Evolutionary conservation across 1,284 basidiomycete species (phyloP), one percentile per base, ranked within the genome.

Genomic region (Boletellus deceptivus): DNA sequence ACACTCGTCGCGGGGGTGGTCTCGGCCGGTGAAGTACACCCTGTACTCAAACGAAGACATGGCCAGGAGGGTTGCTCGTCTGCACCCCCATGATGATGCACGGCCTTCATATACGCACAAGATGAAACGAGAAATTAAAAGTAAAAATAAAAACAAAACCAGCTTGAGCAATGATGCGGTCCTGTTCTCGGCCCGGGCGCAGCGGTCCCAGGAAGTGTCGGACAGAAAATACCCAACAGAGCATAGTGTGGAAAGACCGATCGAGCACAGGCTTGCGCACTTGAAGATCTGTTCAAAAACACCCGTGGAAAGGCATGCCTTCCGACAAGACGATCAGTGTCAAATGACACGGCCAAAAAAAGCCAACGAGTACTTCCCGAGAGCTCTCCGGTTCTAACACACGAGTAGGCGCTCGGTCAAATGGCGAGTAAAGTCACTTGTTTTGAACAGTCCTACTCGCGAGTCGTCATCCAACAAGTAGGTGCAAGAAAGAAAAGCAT

Each of bases 1-100:
- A 65, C 81, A 85, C 51, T 73, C 75, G 56, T 79, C 65, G 36
- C 84, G 78, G 36, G 84, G 83, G 70, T 87, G 78, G 62, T 83
- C 81, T 61, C 70, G 72, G 52, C 84, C 82, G 44, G 83, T 83
- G 73, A 87, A 89, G 69, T 80, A 86, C 27, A 89, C 71, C 61
- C 82, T 75, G 66, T 77, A 80, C 52, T 74, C 69, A 50, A 70
- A 69, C 55, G 22, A 3, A 37, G 61, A 49, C 69, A 71, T 67
- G 41, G 46, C 17, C 16, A 27, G 13, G 29, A 22, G 43, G 40
- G 49, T 16, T 27, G 42, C 52, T 35, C 55, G 55, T 44, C 43
- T 31, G 35, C 34, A 36, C 22, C 49, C 42, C 49, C 43, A 43
- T 39, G 37, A 18, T 20, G 18, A 43, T 45, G 50, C 38, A 57